A percentile compares a stretch with the other conserved stretches of the same genome.
Evolutionary conservation across 2,329 filamentous ascomycete genomes (phyloP).

Genomic region (Talaromyces sp.): DNA sequence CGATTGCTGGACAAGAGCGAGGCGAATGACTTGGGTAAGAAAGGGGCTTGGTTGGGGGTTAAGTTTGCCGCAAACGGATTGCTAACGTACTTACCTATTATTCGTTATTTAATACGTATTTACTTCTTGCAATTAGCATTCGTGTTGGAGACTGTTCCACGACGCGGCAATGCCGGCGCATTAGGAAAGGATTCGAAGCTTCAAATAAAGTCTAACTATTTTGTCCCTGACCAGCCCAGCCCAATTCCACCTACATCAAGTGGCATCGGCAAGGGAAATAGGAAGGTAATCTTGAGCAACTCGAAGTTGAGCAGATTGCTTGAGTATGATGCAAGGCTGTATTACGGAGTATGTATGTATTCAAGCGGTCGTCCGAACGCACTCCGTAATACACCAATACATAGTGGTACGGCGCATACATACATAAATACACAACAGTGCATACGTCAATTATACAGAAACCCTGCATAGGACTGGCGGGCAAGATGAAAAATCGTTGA

Average conservation of each 20-base stretch:
- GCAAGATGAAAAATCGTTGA: background rate
- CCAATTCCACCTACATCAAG: background rate
- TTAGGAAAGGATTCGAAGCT: background rate
- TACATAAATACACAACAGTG: background rate
- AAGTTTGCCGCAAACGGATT: background rate
- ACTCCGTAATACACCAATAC: constrained; percentile 2
- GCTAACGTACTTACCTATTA: background rate
- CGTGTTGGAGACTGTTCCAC: background rate
- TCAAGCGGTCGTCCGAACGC: constrained; percentile 9
- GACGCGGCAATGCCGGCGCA: constrained; percentile 10
- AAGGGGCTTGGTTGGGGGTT: background rate
- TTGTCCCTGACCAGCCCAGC: background rate
- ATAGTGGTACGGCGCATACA: background rate
- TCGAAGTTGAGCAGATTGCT: background rate
- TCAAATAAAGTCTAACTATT: background rate
- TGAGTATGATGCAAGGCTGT: constrained; percentile 8
- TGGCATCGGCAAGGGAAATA: constrained; percentile 1
- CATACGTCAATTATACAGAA: background rate
- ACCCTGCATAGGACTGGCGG: background rate
- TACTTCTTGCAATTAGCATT: background rate
- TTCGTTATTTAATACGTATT: background rate
- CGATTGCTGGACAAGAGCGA: background rate
- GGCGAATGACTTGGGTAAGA: background rate
- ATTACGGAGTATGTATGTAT: background rate
- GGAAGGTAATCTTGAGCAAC: background rate